Conservation (phyloP, 2,329 filamentous ascomycete species). For the Diaporthe sp. region DNA sequence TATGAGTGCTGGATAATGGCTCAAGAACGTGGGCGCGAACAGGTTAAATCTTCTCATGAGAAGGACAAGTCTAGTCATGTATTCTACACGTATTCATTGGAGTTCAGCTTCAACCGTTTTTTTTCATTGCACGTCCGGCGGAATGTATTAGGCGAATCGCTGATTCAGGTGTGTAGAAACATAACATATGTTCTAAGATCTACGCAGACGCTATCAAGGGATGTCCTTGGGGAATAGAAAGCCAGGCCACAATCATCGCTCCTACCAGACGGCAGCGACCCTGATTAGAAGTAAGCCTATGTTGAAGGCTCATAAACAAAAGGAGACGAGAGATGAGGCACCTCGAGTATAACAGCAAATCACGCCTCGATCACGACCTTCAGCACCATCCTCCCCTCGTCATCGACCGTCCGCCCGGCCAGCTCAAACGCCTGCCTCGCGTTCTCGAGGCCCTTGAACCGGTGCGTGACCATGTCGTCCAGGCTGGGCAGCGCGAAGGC, state of each 20-base stretch:
- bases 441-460: constrained; percentile 74
- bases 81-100: background rate
- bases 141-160: background rate
- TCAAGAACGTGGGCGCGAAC: background rate
- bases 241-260: background rate
- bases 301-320: background rate
- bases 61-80: background rate
- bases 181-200: constrained; percentile 3
- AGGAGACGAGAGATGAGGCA: background rate
- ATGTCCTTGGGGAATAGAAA: background rate
- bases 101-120: background rate
- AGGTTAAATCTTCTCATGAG: no score
- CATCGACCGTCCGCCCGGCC: constrained; percentile 77
- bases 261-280: background rate
- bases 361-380: constrained; percentile 78
- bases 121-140: background rate
- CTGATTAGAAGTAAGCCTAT: background rate
- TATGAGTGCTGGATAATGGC: background rate
- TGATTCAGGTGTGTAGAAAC: background rate
- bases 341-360: background rate
- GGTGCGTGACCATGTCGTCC: constrained; percentile 81
- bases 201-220: background rate
- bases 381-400: constrained; percentile 76
- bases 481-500: constrained; percentile 71
- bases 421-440: constrained; percentile 78